Conservation (phyloP, 1,284 basidiomycete species). For the Trichosporon sp. region DNA sequence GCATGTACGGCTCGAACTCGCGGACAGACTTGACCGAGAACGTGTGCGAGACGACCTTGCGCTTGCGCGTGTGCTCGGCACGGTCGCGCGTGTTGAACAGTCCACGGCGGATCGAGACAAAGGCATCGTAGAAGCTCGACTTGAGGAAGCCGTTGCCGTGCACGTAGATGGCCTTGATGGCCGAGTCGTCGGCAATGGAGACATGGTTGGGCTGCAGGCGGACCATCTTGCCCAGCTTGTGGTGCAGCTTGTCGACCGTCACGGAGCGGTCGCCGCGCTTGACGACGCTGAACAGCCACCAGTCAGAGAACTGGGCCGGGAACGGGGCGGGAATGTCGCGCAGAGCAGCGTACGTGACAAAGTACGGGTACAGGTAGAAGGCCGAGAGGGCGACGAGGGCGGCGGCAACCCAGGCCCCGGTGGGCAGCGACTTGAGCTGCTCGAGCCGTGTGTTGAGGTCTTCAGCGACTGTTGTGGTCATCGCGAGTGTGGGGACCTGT, state of each 20-base stretch:
- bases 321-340: conserved; percentile 60
- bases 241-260: conserved; percentile 67
- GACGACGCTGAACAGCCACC: conserved; percentile 66
- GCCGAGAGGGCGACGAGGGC: conserved; percentile 3
- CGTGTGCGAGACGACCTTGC: conserved; percentile 81
- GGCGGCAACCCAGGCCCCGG: conserved; percentile 1
- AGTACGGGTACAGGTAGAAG: conserved; percentile 17
- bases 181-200: conserved; percentile 71
- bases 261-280: conserved; percentile 69
- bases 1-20: conserved; percentile 67
- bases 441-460: background rate
- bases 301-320: conserved; percentile 66
- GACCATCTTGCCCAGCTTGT: conserved; percentile 70
- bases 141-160: conserved; percentile 75
- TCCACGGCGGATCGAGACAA: conserved; percentile 61
- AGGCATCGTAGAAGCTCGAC: conserved; percentile 66
- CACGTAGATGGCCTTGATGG: conserved; percentile 63
- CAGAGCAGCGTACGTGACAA: conserved; percentile 11
- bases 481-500: background rate
- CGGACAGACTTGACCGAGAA: conserved; percentile 62
- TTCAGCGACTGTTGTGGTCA: background rate
- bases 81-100: conserved; percentile 58
- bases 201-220: conserved; percentile 82
- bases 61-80: conserved; percentile 74
- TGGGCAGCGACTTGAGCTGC: background rate